Evolutionary conservation across 768 basidiomycete species (phyloP), one percentile per base, ranked within the genome.

Genomic region (Podaxis sp.): DNA sequence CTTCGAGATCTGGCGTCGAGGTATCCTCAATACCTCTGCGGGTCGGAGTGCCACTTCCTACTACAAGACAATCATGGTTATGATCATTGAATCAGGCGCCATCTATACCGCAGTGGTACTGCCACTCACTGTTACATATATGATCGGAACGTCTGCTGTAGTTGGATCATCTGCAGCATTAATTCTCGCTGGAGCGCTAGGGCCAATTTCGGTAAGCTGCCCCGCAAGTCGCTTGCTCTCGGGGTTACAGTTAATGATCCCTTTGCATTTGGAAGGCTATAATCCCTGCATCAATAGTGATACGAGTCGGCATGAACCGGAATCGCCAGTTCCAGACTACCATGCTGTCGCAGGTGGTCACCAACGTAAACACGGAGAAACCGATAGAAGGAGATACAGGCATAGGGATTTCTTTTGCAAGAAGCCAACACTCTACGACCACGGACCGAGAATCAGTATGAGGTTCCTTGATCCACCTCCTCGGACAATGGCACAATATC

Each of bases 31-130:
- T 28, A 44, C 38, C 35, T 5, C 18, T 11, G 14, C 21, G 3
- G n/a, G 54, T 11, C 37, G 54, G 4, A 44, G 54, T 42, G 3
- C 9, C 18, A 14, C 54, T 10, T 42, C 21, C 2, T 55, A 55
- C 40, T 55, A 55, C 38, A 40, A 44, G 14, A 40, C 54, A 25
- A 40, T 55, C 54, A 55, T 55, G 5, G 1, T 18, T 6, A 55
- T 55, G 54, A 44, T 55, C 13, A n/a, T 55, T 5, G 54, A 55
- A 27, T 55, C 54, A 5, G 54, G 54, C 9, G 54, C 54, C 42
- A 13, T 55, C 13, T 55, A 55, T 55, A 55, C 54, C 5, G 36
- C 54, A 13, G 18, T 55, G 13, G 54, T 55, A 4, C 54, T 55
- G 5, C 54, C 54, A 14, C 25, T 55, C 13, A 40, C 54, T 11